A percentile compares a stretch with the other conserved stretches of the same genome.
Conservation (phyloP, 2,329 filamentous ascomycete genomes). For the Diaporthe sp. region DNA sequence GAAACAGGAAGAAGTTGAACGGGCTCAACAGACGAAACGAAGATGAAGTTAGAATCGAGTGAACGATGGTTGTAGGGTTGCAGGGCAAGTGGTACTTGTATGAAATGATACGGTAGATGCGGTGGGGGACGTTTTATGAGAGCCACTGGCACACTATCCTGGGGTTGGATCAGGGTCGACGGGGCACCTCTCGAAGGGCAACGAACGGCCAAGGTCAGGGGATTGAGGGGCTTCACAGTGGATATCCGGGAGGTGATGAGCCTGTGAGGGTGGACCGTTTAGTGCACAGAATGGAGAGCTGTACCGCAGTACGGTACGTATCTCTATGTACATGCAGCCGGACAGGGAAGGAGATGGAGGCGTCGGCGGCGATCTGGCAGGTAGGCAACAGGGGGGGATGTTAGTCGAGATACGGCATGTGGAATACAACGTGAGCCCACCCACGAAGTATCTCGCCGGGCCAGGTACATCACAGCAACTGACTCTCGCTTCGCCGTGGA, state of each 20-base stretch:
- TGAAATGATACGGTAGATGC: slow-evolving; percentile 59
- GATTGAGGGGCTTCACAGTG: slow-evolving; percentile 34
- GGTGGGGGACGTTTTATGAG: slow-evolving; percentile 60
- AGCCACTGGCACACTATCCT: slow-evolving; percentile 59
- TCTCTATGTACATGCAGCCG: slow-evolving; percentile 52
- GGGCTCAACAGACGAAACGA: slow-evolving; percentile 40
- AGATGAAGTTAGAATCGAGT: slow-evolving; percentile 43
- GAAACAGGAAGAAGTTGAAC: slow-evolving; percentile 35
- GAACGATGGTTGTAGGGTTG: slow-evolving; percentile 48
- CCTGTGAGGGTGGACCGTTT: slow-evolving; percentile 38
- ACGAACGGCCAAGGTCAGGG: slow-evolving; percentile 43
- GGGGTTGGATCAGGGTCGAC: slow-evolving; percentile 50
- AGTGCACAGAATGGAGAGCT: slow-evolving; percentile 49
- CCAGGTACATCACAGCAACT: slow-evolving; percentile 29
- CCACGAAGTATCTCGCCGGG: slow-evolving; percentile 28
- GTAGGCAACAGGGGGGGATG: slow-evolving; percentile 38
- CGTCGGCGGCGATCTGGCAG: slow-evolving; percentile 50
- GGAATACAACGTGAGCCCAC: slow-evolving; percentile 34
- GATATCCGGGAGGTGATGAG: slow-evolving; percentile 33
- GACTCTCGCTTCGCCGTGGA: slow-evolving; percentile 23
- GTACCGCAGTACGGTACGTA: slow-evolving; percentile 35
- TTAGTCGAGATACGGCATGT: slow-evolving; percentile 36
- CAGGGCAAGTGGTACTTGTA: slow-evolving; percentile 61
- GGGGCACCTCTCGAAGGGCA: slow-evolving; percentile 34
- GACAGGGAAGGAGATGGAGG: slow-evolving; percentile 61